Evolutionary conservation across 2,329 filamentous ascomycete genomes (phyloP).

Genomic region (Penicillium sp.): DNA sequence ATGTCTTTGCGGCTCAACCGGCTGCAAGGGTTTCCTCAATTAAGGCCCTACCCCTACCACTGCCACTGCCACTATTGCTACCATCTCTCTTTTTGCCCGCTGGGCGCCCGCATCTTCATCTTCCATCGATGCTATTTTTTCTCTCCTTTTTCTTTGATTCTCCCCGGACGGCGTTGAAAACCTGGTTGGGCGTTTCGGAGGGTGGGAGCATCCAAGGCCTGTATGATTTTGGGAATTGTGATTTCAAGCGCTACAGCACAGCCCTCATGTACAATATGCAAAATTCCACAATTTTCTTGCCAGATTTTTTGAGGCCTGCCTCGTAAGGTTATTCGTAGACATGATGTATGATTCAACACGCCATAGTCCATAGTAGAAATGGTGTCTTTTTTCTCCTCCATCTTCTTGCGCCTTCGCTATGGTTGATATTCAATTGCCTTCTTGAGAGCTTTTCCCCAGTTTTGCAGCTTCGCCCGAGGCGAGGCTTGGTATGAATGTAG

Average conservation of each 20-base stretch:
- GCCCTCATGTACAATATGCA: slow-evolving; percentile 37
- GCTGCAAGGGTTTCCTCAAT: slow-evolving; percentile 99
- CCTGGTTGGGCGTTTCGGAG: slow-evolving; percentile 22
- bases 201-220: slow-evolving; percentile 24
- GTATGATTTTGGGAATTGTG: slow-evolving; percentile 27
- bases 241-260: slow-evolving; percentile 31
- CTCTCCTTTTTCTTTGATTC: slow-evolving; percentile 3
- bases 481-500: neutral
- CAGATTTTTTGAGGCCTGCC: slow-evolving; percentile 9
- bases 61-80: neutral
- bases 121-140: slow-evolving; percentile 2
- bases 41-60: slow-evolving; percentile 55
- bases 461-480: neutral
- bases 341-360: neutral
- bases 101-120: neutral
- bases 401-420: too few relatives aligned
- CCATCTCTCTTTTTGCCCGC: neutral
- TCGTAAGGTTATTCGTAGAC: neutral
- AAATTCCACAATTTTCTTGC: slow-evolving; percentile 26
- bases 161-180: slow-evolving; percentile 20
- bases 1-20: slow-evolving; percentile 92
- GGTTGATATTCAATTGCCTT: neutral
- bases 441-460: neutral
- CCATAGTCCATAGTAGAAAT: neutral
- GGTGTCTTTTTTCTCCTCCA: neutral